These are phyloP conservation scores for Dipteronia dyeriana DNA, from an alignment of 345 rosid genomes.

Conservation along the genomic window DNA sequence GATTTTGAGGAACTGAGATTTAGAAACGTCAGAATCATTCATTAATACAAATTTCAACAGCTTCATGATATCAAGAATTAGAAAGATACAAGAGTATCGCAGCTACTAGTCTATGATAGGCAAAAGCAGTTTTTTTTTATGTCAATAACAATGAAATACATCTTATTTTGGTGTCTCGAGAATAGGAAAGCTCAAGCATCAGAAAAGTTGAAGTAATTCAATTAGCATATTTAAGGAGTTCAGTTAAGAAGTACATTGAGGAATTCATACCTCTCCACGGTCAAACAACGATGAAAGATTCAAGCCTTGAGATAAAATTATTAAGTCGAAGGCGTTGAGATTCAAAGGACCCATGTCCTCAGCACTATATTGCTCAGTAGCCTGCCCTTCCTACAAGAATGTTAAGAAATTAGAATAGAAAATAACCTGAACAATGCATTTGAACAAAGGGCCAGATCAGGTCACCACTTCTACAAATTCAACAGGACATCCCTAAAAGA, in stretches of 20 bases:
- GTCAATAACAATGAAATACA: background rate
- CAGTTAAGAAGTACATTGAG: conserved; percentile 9
- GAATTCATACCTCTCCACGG: conserved; percentile 68
- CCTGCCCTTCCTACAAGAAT: conserved; percentile 51
- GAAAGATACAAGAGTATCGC: background rate
- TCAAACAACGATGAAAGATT: conserved; percentile 91
- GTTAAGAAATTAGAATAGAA: conserved; percentile 9
- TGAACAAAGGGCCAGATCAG: background rate
- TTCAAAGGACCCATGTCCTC: conserved; percentile 75
- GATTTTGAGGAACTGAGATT: background rate
- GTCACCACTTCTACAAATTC: background rate
- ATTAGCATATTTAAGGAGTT: background rate
- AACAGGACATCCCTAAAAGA: background rate
- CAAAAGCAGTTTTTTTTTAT: background rate
- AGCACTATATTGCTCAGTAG: conserved; percentile 46
- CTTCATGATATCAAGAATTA: conserved; percentile 1
- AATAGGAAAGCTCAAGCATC: conserved; percentile 7
- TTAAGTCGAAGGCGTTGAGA: conserved; percentile 94
- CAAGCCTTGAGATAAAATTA: conserved; percentile 89
- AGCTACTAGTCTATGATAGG: background rate
- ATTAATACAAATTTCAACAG: background rate
- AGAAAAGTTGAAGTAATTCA: background rate
- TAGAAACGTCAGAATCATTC: background rate
- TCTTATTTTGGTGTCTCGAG: background rate
- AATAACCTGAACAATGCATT: background rate